Percentiles rank a stretch among this genome's conserved stretches.
These are phyloP conservation scores for Setomelanomma holmii DNA, from an alignment of 2,329 filamentous ascomycete species.

Conservation along the genomic window DNA sequence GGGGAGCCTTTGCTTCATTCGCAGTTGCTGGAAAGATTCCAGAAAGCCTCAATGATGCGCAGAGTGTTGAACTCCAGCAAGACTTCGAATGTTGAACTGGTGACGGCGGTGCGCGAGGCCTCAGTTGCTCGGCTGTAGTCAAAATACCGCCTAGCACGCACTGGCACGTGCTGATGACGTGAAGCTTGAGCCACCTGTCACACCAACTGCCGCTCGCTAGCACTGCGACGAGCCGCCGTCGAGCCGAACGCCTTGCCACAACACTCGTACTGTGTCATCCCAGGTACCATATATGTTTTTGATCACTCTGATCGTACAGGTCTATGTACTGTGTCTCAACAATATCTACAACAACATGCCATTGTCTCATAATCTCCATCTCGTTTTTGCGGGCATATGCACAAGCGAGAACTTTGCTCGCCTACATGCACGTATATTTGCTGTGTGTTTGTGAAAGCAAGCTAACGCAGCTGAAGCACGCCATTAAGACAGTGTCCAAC, in stretches of 20 bases:
- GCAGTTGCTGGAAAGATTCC: no score
- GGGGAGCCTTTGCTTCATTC: constrained; percentile 1
- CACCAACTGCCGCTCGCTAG: constrained; percentile 4
- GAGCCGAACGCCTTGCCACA: background rate
- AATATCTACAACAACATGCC: no score
- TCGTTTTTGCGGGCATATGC: no score
- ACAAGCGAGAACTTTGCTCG: background rate
- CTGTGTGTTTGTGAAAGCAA: background rate
- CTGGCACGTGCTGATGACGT: constrained; percentile 1
- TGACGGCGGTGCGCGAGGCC: constrained; percentile 18
- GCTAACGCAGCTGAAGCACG: background rate
- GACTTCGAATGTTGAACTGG: constrained; percentile 29
- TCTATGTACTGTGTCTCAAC: no score
- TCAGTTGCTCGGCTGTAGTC: constrained; percentile 5
- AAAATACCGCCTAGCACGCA: background rate
- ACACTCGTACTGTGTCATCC: background rate
- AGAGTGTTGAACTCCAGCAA: constrained; percentile 48
- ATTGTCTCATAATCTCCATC: no score
- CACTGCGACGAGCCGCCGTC: background rate
- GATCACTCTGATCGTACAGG: no score
- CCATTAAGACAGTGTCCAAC: background rate
- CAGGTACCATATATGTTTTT: no score
- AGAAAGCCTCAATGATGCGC: no score
- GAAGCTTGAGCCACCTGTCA: constrained; percentile 3
- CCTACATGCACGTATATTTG: background rate